A percentile compares a stretch with the other conserved stretches of the same genome.
These are phyloP conservation scores for Syzygium malaccense DNA, from an alignment of 441 rosid genomes.

Conservation along the genomic window DNA sequence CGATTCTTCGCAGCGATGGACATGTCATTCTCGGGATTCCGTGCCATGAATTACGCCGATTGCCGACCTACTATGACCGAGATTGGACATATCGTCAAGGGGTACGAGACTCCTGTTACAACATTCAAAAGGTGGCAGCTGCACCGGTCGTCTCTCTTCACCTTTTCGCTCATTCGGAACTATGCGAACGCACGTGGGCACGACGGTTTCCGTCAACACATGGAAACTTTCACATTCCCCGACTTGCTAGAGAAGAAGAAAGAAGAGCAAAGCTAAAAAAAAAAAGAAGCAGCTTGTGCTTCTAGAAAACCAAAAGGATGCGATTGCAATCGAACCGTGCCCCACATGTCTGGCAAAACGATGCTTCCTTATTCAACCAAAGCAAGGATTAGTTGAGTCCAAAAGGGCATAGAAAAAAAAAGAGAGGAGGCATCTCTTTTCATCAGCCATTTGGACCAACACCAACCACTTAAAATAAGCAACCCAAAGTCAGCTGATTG, in stretches of 20 bases:
- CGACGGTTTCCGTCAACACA: background rate
- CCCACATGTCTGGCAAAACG: background rate
- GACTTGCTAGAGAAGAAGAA: background rate
- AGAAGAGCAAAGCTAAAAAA: background rate
- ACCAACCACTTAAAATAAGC: too few species aligned
- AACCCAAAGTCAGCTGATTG: background rate
- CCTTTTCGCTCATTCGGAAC: background rate
- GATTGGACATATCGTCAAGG: too few species aligned
- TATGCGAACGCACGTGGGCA: background rate
- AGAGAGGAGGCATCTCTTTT: too few species aligned
- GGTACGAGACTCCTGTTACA: background rate
- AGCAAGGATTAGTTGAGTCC: background rate
- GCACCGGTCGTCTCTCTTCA: background rate
- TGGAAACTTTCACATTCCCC: background rate
- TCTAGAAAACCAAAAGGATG: background rate
- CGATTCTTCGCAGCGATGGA: background rate
- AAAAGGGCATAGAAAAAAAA: background rate
- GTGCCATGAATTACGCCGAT: too few species aligned
- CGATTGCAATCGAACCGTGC: background rate
- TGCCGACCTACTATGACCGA: too few species aligned
- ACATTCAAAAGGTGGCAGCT: background rate
- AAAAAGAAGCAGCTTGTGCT: background rate
- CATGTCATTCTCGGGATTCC: background rate
- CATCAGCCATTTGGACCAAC: background rate
- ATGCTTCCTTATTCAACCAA: background rate